Conservation (phyloP, 768 basidiomycete genomes). For the Russula compacta region DNA sequence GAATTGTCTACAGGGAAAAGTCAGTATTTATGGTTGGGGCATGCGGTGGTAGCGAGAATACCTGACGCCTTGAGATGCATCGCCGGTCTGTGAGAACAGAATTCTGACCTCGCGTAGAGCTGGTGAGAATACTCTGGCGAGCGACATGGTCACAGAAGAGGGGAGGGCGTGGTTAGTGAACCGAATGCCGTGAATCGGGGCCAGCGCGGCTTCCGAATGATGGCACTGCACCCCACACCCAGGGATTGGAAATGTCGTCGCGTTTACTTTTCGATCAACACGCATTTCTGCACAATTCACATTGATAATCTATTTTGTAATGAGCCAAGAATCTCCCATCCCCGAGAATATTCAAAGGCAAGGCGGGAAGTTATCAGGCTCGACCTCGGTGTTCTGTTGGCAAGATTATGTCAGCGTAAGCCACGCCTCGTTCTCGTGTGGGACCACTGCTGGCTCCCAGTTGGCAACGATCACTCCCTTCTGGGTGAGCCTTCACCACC, state of each 20-base stretch:
- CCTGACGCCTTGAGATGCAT: conserved; percentile 75
- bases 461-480: not conserved
- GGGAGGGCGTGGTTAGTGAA: not conserved
- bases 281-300: not conserved
- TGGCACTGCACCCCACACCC: not conserved
- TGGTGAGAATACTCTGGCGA: conserved; percentile 68
- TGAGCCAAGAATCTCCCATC: not conserved
- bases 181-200: not conserved
- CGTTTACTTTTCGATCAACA: conserved; percentile 6
- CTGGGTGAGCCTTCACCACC: not conserved
- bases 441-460: not conserved
- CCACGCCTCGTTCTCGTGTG: conserved; percentile 3
- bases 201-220: not conserved
- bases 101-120: conserved; percentile 74
- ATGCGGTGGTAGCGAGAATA: conserved; percentile 26
- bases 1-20: conserved; percentile 49
- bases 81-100: conserved; percentile 67
- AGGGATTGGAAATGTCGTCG: not conserved
- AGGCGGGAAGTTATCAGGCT: not conserved
- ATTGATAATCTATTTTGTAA: not conserved
- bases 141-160: conserved; percentile 28
- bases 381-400: not conserved
- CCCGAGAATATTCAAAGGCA: not conserved
- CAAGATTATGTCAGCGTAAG: conserved; percentile 9
- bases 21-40: not conserved